Percentiles rank a stretch among this genome's conserved stretches.
These are phyloP conservation scores for Melampsora abietis-canadensis DNA, from an alignment of 1,284 basidiomycete genomes.

Conservation along the genomic window DNA sequence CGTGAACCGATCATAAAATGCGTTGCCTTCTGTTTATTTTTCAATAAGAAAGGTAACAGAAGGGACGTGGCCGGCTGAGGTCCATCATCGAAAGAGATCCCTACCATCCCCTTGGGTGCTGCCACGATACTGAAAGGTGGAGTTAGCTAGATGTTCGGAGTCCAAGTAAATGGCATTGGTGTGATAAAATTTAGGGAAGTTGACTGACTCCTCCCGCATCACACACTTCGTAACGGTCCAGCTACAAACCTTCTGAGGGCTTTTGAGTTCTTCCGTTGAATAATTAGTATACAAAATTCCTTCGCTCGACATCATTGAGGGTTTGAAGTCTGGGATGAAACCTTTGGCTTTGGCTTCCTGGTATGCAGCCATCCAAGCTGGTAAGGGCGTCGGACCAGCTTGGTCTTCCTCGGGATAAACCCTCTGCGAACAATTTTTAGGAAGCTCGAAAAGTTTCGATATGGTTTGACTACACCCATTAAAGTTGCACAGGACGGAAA, in stretches of 20 bases:
- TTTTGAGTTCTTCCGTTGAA: conserved; percentile 7
- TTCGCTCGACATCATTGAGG: conserved; percentile 52
- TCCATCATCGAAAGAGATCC: conserved; percentile 41
- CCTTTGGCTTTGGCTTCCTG: conserved; percentile 63
- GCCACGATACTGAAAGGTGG: conserved; percentile 16
- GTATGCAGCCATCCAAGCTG: conserved; percentile 68
- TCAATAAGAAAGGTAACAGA: conserved; percentile 30
- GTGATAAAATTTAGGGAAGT: neutral
- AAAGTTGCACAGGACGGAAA: neutral
- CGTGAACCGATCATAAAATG: conserved; percentile 79
- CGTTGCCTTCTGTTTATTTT: conserved; percentile 64
- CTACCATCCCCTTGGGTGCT: conserved; percentile 31
- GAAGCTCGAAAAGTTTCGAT: neutral
- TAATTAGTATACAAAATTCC: conserved; percentile 16
- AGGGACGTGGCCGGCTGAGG: conserved; percentile 20
- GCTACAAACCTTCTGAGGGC: conserved; percentile 24
- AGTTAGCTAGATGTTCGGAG: neutral
- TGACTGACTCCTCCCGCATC: conserved; percentile 20
- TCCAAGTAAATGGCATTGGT: neutral
- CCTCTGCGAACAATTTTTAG: neutral
- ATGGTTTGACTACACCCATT: neutral
- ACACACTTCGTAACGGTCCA: conserved; percentile 40
- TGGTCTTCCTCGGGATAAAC: conserved; percentile 31
- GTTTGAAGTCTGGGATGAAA: conserved; percentile 68
- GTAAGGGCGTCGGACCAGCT: conserved; percentile 55